phyloP scores from a whole-genome alignment of 345 rosid genomes.

The Camelina neglecta region DNA sequence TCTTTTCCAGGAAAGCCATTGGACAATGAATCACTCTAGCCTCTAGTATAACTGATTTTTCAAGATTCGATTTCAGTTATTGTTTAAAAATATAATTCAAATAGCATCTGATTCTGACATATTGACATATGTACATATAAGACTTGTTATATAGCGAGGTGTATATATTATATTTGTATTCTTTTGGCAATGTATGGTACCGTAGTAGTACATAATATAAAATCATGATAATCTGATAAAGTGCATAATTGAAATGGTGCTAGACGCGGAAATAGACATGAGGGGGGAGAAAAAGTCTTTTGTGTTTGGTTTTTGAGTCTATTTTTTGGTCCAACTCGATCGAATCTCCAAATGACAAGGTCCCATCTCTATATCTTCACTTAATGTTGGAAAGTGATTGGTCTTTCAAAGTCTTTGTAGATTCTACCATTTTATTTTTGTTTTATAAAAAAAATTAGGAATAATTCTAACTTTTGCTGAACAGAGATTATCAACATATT shows the following conservation, averaged over 20 bases:
- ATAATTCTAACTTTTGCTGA: conserved; percentile 1
- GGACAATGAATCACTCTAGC: no score
- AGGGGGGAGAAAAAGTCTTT: conserved; percentile 28
- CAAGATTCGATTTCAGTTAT: not conserved
- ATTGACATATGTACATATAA: not conserved
- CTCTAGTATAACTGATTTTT: no score
- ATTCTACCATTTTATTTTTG: not conserved
- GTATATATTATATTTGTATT: not conserved
- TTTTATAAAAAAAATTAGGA: no score
- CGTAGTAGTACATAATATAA: not conserved
- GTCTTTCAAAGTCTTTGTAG: conserved; percentile 25
- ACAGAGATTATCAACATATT: conserved; percentile 10
- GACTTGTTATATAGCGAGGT: not conserved
- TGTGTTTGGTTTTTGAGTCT: conserved; percentile 38
- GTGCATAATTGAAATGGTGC: conserved; percentile 6
- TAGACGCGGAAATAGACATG: conserved; percentile 22
- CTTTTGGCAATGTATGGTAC: not conserved
- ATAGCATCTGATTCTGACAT: not conserved
- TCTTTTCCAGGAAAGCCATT: no score
- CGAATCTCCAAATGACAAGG: conserved; percentile 14
- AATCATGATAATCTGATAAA: conserved; percentile 4
- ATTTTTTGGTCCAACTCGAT: conserved; percentile 35
- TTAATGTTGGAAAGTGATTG: conserved; percentile 33
- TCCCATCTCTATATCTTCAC: conserved; percentile 18
- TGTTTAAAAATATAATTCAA: not conserved